These are phyloP conservation scores for Hansenula sp. DNA, from an alignment of 1,139 yeast genomes.

Conservation along the genomic window DNA sequence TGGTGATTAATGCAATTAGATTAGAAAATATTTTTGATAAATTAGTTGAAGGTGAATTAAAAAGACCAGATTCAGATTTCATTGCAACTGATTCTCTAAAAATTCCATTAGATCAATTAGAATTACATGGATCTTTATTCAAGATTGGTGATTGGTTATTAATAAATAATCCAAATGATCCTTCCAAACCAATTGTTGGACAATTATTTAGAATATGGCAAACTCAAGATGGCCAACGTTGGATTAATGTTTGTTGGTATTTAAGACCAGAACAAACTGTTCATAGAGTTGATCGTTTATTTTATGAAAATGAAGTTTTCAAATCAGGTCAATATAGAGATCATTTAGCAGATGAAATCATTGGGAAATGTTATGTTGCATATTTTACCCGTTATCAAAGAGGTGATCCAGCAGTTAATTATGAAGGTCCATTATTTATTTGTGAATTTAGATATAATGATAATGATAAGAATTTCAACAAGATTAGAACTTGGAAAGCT, in stretches of 20 bases:
- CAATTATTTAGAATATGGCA: slow-evolving; percentile 94
- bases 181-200: slow-evolving; percentile 85
- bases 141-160: slow-evolving; percentile 95
- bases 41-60: slow-evolving; percentile 65
- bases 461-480: slow-evolving; percentile 81
- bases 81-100: slow-evolving; percentile 68
- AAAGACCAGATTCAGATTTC: slow-evolving; percentile 77
- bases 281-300: slow-evolving; percentile 82
- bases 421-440: slow-evolving; percentile 80
- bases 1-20: slow-evolving; percentile 28
- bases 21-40: slow-evolving; percentile 60
- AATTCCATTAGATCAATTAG: slow-evolving; percentile 72
- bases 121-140: slow-evolving; percentile 66
- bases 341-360: slow-evolving; percentile 80
- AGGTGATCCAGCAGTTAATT: slow-evolving; percentile 86
- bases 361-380: slow-evolving; percentile 92
- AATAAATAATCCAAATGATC: slow-evolving; percentile 80
- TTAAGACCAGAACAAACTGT: slow-evolving; percentile 97
- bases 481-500: slow-evolving; percentile 97
- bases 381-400: slow-evolving; percentile 92
- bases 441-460: slow-evolving; percentile 96
- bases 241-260: slow-evolving; percentile 97
- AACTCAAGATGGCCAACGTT: slow-evolving; percentile 74
- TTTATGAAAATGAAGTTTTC: slow-evolving; percentile 91
- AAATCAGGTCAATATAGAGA: slow-evolving; percentile 97